These are phyloP conservation scores for Elongisporangium senticosum DNA, from an alignment of 352 stramenopile species.

Conservation along the genomic window DNA sequence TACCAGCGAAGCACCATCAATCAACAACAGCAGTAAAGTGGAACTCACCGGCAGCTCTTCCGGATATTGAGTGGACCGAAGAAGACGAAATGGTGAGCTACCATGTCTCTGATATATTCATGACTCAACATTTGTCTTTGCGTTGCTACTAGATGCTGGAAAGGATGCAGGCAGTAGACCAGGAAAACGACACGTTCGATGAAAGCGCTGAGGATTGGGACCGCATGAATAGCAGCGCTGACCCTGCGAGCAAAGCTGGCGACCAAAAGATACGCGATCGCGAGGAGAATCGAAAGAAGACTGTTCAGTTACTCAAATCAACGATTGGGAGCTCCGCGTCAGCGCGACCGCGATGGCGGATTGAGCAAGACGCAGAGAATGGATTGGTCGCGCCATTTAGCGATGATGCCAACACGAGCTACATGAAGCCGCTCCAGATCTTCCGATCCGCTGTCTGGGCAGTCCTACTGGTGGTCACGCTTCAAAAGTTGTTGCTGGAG, in stretches of 20 bases:
- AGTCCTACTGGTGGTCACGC: slow-evolving; percentile 19
- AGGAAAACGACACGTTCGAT: slow-evolving; percentile 6
- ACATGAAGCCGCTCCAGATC: slow-evolving; percentile 28
- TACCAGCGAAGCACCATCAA: slow-evolving; percentile 3
- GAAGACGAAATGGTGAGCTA: slow-evolving; percentile 41
- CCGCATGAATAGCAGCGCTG: background rate
- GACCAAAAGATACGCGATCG: slow-evolving; percentile 26
- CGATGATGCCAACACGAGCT: slow-evolving; percentile 8
- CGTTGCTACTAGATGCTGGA: slow-evolving; percentile 36
- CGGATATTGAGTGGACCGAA: slow-evolving; percentile 50
- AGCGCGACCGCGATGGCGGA: slow-evolving; percentile 36
- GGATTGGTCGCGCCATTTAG: slow-evolving; percentile 23
- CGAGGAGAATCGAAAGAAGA: slow-evolving; percentile 31
- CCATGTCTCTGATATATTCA: background rate
- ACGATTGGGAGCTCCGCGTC: background rate
- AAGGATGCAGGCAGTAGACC: slow-evolving; percentile 18
- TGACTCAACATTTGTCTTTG: no score
- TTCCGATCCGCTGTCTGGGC: slow-evolving; percentile 31
- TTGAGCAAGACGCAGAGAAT: slow-evolving; percentile 28
- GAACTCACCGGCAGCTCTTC: slow-evolving; percentile 8
- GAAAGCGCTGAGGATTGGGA: slow-evolving; percentile 3
- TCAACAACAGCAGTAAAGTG: slow-evolving; percentile 9
- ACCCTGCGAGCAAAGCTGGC: slow-evolving; percentile 1
- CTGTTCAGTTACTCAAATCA: slow-evolving; percentile 28
- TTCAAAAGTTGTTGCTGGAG: slow-evolving; percentile 24